Evolutionary conservation across 305 asterid species (phyloP).

Genomic region (Plantago coronopus): DNA sequence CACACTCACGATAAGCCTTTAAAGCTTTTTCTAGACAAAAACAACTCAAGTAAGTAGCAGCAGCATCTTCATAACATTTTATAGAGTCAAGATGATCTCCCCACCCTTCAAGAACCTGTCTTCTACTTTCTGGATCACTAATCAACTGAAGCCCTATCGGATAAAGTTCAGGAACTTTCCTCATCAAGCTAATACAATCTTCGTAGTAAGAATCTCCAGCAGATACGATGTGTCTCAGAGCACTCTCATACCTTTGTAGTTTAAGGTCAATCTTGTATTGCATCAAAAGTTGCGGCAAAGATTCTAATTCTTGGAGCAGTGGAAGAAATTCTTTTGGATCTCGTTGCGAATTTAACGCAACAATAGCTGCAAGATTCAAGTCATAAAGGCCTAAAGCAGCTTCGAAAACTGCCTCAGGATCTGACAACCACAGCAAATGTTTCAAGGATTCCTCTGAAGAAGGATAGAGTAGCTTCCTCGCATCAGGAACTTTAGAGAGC

Average conservation of each 20-base stretch:
- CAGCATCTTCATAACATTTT: slow-evolving; percentile 87
- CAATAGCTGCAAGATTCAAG: slow-evolving; percentile 94
- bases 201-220: slow-evolving; percentile 75
- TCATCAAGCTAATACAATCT: slow-evolving; percentile 64
- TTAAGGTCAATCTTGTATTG: slow-evolving; percentile 80
- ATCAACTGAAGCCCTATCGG: slow-evolving; percentile 75
- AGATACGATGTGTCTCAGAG: slow-evolving; percentile 71
- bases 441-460: slow-evolving; percentile 93
- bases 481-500: slow-evolving; percentile 56
- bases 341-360: slow-evolving; percentile 85
- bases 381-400: slow-evolving; percentile 96
- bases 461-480: slow-evolving; percentile 44
- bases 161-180: slow-evolving; percentile 73
- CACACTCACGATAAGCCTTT: slow-evolving; percentile 80
- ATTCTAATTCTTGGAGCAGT: slow-evolving; percentile 73
- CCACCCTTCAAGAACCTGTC: slow-evolving; percentile 81
- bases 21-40: slow-evolving; percentile 70
- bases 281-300: slow-evolving; percentile 65
- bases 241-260: slow-evolving; percentile 68
- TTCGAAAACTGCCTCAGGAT: slow-evolving; percentile 79
- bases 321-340: slow-evolving; percentile 98
- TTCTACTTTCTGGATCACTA: slow-evolving; percentile 43
- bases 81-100: slow-evolving; percentile 76
- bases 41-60: slow-evolving; percentile 67
- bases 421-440: slow-evolving; percentile 91